A percentile compares a stretch with the other conserved stretches of the same genome.
These are phyloP conservation scores for Paecilomyces fulvus DNA, from an alignment of 2,329 filamentous ascomycete species.

Conservation along the genomic window DNA sequence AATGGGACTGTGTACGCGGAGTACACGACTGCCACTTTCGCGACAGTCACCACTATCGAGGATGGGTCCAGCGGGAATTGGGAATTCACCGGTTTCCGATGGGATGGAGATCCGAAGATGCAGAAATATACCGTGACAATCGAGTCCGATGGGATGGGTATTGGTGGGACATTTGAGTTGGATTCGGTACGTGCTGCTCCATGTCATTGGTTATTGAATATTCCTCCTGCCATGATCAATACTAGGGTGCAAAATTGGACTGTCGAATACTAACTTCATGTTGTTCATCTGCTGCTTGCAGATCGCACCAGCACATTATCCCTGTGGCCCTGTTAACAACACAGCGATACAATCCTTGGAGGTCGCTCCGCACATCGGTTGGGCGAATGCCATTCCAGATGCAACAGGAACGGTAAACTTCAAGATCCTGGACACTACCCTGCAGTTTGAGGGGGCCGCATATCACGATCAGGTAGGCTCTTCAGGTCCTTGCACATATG, in stretches of 20 bases:
- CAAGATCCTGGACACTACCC: constrained; percentile 17
- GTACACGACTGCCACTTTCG: constrained; percentile 3
- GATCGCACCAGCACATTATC: constrained; percentile 16
- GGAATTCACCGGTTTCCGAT: constrained; percentile 6
- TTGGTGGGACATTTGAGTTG: constrained; percentile 9
- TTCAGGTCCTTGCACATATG: not conserved
- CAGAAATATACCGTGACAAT: constrained; percentile 6
- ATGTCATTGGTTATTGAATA: not conserved
- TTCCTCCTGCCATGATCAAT: not conserved
- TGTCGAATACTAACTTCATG: not conserved
- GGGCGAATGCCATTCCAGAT: constrained; percentile 31
- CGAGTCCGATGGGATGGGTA: constrained; percentile 4
- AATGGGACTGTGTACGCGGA: constrained; percentile 10
- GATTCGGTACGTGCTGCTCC: constrained; percentile 4
- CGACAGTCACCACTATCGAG: constrained; percentile 5
- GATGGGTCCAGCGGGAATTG: constrained; percentile 7
- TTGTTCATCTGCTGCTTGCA: not conserved
- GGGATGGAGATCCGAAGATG: constrained; percentile 8
- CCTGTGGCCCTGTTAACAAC: constrained; percentile 13
- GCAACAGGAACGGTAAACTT: constrained; percentile 23
- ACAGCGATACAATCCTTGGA: constrained; percentile 11
- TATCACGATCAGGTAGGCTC: constrained; percentile 39
- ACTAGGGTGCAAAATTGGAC: not conserved
- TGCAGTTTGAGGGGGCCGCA: constrained; percentile 30
- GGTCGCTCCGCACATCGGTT: constrained; percentile 29